Percentiles rank a stretch among this genome's conserved stretches.
Evolutionary conservation across 192 early-diverging fungal species (phyloP).

Genomic region (Gorgonomyces haynaldii): DNA sequence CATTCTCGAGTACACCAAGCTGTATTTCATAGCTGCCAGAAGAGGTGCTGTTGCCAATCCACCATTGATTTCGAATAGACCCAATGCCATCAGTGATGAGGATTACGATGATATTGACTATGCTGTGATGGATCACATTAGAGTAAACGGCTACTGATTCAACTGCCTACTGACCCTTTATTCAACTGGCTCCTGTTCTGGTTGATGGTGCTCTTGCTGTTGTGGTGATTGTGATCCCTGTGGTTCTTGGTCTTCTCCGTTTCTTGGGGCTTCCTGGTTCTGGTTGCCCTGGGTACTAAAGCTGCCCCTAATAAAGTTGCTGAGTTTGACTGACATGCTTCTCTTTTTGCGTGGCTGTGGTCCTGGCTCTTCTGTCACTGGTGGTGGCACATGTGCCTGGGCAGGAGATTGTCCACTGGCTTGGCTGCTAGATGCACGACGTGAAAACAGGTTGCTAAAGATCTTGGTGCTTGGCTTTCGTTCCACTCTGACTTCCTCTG

Average conservation of each 20-base stretch:
- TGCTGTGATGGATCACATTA: constrained; percentile 35
- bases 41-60: constrained; percentile 29
- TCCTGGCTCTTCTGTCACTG: too few species aligned
- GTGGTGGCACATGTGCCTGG: too few species aligned
- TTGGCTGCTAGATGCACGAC: too few species aligned
- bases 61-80: constrained; percentile 26
- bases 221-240: neutral
- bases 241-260: neutral
- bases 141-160: constrained; percentile 27
- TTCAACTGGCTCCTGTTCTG: neutral
- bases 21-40: constrained; percentile 36
- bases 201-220: neutral
- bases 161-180: neutral
- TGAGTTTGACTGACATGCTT: too few species aligned
- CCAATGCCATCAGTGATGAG: constrained; percentile 29
- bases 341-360: too few species aligned
- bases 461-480: too few species aligned
- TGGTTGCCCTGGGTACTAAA: too few species aligned
- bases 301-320: too few species aligned
- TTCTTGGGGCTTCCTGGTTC: neutral
- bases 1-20: constrained; percentile 25
- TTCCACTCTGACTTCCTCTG: too few species aligned
- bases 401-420: too few species aligned
- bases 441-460: too few species aligned
- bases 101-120: constrained; percentile 38